These are phyloP conservation scores for Skeletonema potamos DNA, from an alignment of 108 stramenopile genomes.

Conservation along the genomic window DNA sequence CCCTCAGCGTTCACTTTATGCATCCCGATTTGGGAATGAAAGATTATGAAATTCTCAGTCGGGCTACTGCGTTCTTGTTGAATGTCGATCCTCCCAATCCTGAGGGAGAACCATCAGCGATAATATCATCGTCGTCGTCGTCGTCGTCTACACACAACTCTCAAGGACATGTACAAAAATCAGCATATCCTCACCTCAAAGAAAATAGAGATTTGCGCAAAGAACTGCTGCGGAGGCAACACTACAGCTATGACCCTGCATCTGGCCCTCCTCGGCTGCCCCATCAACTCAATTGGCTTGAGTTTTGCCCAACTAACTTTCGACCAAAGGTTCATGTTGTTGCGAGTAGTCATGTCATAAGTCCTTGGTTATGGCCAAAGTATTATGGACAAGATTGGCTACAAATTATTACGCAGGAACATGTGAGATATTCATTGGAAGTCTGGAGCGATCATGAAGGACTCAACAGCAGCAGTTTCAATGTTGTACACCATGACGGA, in stretches of 20 bases:
- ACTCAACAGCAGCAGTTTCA: background rate
- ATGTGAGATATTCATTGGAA: conserved; percentile 57
- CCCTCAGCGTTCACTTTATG: conserved; percentile 80
- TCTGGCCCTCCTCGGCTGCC: conserved; percentile 51
- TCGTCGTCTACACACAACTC: conserved; percentile 14
- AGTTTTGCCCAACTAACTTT: conserved; percentile 72
- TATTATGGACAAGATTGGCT: conserved; percentile 88
- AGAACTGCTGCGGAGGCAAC: conserved; percentile 41
- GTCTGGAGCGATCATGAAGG: conserved; percentile 29
- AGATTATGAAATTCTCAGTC: conserved; percentile 82
- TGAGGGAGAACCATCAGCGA: conserved; percentile 3
- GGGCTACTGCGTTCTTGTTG: conserved; percentile 77
- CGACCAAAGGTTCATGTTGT: conserved; percentile 77
- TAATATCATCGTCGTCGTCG: no score
- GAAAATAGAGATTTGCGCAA: conserved; percentile 34
- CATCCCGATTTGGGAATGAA: conserved; percentile 86
- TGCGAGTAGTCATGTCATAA: conserved; percentile 77
- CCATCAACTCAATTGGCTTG: conserved; percentile 77
- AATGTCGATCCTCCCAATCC: conserved; percentile 66
- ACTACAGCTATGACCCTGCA: conserved; percentile 63
- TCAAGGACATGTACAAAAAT: conserved; percentile 43
- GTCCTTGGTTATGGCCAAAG: conserved; percentile 81
- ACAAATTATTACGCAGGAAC: conserved; percentile 58
- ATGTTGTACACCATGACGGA: conserved; percentile 17
- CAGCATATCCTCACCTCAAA: conserved; percentile 30